These are phyloP conservation scores for Rhododendron simsii DNA, from an alignment of 148 eudicot species.

Conservation along the genomic window DNA sequence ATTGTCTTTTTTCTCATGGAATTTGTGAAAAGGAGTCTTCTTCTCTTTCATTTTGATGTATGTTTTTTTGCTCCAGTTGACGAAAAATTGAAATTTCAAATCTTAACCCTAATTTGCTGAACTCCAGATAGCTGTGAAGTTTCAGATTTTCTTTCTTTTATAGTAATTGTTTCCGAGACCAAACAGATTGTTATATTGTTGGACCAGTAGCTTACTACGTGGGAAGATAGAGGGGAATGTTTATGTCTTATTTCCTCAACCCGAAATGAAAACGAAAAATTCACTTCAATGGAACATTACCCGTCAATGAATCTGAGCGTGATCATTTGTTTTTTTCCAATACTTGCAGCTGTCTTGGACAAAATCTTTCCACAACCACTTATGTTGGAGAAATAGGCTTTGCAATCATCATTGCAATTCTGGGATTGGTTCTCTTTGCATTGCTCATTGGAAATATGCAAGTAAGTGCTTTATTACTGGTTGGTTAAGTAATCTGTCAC, in stretches of 20 bases:
- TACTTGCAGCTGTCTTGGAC: constrained; percentile 63
- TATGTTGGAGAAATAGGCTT: constrained; percentile 61
- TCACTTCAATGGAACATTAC: too few species aligned
- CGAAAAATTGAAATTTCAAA: neutral
- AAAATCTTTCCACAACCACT: constrained; percentile 55
- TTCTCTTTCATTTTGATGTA: neutral
- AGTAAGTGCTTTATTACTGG: constrained; percentile 28
- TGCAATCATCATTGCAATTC: constrained; percentile 54
- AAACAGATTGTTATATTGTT: neutral
- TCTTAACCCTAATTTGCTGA: neutral
- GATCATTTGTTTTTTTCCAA: neutral
- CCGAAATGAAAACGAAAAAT: neutral
- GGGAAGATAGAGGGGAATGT: neutral
- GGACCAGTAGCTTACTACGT: neutral
- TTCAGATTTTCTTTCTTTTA: neutral
- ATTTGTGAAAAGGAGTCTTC: neutral
- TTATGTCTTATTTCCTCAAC: neutral
- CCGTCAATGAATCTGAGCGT: neutral
- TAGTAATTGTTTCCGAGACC: neutral
- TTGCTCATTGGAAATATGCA: constrained; percentile 91
- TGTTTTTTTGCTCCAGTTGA: neutral
- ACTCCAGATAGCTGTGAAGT: neutral
- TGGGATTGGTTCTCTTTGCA: constrained; percentile 82
- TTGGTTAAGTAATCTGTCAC: neutral
- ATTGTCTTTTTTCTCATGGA: neutral